Conservation (phyloP, 1,284 basidiomycete genomes). For the Fomitopsis betulina region DNA sequence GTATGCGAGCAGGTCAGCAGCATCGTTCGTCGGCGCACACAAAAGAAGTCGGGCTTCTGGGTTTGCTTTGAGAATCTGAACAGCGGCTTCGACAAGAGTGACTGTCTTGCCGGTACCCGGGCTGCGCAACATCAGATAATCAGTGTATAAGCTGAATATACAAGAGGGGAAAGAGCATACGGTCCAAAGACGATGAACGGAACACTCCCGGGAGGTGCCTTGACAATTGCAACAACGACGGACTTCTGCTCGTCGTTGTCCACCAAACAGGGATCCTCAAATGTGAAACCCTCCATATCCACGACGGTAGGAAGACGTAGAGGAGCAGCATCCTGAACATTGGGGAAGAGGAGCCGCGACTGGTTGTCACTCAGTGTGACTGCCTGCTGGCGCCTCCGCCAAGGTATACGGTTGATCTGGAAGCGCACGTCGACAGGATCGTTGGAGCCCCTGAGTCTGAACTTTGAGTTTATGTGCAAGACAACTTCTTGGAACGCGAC, state of each 20-base stretch:
- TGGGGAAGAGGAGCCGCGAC: constrained; percentile 39
- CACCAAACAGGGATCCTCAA: constrained; percentile 29
- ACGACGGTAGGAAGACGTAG: constrained; percentile 9
- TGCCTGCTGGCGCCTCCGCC: constrained; percentile 54
- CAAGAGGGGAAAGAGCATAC: constrained; percentile 34
- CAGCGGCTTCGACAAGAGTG: constrained; percentile 61
- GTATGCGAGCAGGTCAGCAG: constrained; percentile 55
- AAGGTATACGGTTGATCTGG: constrained; percentile 47
- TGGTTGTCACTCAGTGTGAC: constrained; percentile 36
- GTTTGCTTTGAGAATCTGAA: constrained; percentile 43
- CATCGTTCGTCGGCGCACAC: constrained; percentile 61
- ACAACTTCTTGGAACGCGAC: constrained; percentile 50
- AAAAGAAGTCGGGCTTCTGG: constrained; percentile 49
- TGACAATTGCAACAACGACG: constrained; percentile 49
- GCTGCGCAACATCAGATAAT: constrained; percentile 24
- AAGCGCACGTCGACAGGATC: constrained; percentile 46
- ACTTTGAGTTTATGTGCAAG: constrained; percentile 44
- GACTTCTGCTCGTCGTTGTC: constrained; percentile 21
- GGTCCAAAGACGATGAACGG: constrained; percentile 66
- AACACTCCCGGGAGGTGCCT: constrained; percentile 38
- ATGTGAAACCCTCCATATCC: constrained; percentile 30
- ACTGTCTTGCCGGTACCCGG: constrained; percentile 71
- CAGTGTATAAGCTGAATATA: not conserved
- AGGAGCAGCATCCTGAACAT: constrained; percentile 20
- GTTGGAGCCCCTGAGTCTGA: constrained; percentile 18